phyloP scores from a whole-genome alignment of 2,329 filamentous ascomycete genomes.

The Fusarium oligoseptatum region DNA sequence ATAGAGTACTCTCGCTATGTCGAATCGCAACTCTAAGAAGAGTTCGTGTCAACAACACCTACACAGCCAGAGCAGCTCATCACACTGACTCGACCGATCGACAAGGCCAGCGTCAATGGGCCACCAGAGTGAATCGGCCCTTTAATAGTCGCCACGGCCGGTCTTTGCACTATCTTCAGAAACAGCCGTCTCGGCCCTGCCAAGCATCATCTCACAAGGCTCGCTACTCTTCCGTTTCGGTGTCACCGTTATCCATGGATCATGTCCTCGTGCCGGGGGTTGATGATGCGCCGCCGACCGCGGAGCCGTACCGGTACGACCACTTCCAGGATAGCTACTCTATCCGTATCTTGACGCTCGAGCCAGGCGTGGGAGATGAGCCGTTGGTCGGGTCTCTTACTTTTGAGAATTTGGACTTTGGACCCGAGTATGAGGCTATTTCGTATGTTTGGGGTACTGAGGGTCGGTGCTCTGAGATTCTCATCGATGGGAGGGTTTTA shows the following conservation, averaged over 20 bases:
- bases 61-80: background rate
- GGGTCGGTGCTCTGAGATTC: constrained; percentile 39
- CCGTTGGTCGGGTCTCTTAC: constrained; percentile 47
- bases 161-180: background rate
- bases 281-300: background rate
- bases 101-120: background rate
- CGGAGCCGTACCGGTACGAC: constrained; percentile 38
- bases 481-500: constrained; percentile 42
- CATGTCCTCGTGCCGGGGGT: constrained; percentile 2
- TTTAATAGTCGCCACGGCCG: background rate
- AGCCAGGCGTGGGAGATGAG: constrained; percentile 45
- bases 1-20: constrained; percentile 3
- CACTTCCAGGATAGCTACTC: constrained; percentile 36
- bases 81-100: background rate
- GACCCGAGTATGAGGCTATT: constrained; percentile 50
- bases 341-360: constrained; percentile 52
- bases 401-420: constrained; percentile 41
- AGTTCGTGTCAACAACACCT: background rate
- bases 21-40: background rate
- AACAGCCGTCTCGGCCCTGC: background rate
- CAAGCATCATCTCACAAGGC: background rate
- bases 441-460: constrained; percentile 55
- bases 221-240: constrained; percentile 16
- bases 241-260: constrained; percentile 32
- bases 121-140: background rate